Percentiles rank a stretch among this genome's conserved stretches.
Conservation (phyloP, 2,329 filamentous ascomycete genomes). For the Fonsecaea multimorphosa region DNA sequence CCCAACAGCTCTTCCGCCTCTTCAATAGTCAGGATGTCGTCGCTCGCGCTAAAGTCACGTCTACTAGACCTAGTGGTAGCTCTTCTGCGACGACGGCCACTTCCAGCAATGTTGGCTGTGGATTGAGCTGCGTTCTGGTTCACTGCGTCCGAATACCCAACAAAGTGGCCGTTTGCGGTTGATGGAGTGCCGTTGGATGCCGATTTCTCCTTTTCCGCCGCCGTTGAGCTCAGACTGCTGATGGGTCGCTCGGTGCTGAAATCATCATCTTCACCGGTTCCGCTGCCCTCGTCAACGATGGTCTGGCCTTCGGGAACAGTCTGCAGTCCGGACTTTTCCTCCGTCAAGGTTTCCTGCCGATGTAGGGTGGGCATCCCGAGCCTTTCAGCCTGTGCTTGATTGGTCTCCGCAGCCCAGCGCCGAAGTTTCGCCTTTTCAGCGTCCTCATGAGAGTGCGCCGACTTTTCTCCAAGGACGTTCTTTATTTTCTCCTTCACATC, state of each 20-base stretch:
- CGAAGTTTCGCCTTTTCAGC: slow-evolving; percentile 46
- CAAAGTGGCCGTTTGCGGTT: slow-evolving; percentile 22
- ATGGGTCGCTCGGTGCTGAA: slow-evolving; percentile 24
- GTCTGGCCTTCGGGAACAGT: slow-evolving; percentile 37
- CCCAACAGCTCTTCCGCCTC: slow-evolving; percentile 83
- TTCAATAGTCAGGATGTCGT: slow-evolving; percentile 75
- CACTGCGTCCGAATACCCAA: slow-evolving; percentile 31
- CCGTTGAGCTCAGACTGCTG: slow-evolving; percentile 30
- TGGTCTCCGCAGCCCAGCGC: slow-evolving; percentile 44
- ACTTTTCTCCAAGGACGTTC: slow-evolving; percentile 28
- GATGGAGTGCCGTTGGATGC: slow-evolving; percentile 23
- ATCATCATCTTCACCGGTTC: slow-evolving; percentile 32
- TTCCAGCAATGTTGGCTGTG: slow-evolving; percentile 11
- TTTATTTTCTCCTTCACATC: slow-evolving; percentile 45
- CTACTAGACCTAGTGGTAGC: slow-evolving; percentile 55
- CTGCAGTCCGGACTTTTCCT: slow-evolving; percentile 35
- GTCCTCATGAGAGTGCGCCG: slow-evolving; percentile 34
- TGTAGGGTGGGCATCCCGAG: slow-evolving; percentile 40
- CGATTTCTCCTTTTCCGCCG: slow-evolving; percentile 32
- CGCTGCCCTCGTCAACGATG: slow-evolving; percentile 42
- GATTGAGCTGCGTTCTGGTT: slow-evolving; percentile 29
- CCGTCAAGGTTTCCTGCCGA: slow-evolving; percentile 35
- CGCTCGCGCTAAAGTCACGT: slow-evolving; percentile 60
- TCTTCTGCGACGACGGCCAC: slow-evolving; percentile 49
- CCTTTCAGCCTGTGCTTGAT: slow-evolving; percentile 45